Base-by-base conservation (phyloP, 345 rosid species). In the Salix purpurea region DNA sequence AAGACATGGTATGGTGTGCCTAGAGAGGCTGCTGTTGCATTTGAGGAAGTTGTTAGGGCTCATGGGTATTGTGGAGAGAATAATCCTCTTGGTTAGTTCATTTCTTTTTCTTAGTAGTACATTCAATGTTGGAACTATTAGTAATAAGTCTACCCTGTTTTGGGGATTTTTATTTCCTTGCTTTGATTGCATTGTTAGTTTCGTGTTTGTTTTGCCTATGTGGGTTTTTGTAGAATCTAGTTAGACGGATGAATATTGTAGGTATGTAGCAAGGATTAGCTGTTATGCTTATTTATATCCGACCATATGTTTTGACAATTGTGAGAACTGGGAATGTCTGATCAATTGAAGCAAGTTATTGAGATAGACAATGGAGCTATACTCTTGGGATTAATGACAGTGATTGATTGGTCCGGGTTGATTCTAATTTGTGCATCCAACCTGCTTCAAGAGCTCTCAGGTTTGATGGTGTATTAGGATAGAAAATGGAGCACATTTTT, bases 1-100 rank as follows among this genome's bases (percentile, higher is more conserved):
- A 96, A 96, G 87, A 96, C 99, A 60, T 96, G 99, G 99, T 96
- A 93, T 73, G 99, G 99, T 13, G 98, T 96, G 66, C 99, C 99
- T 0, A 88, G 84, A 84, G 98, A 93, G 62, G 98, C 98, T 5
- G 97, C 96, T 2, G 87, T 83, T 74, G 99, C 98, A 0, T 93
- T 96, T 58, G 99, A 96, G 89, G 99, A 96, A 79, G 99, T 96
- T 26, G 94, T 93, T 71, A 87, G 97, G 85, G 89, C 91, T 89
- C 91, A 93, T 76, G 99, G 99, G 26, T 96, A 93, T 78, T 95
- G 96, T 39, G 98, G 84, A 78, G 99, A 96, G 88, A 84, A 90
- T 71, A 95, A 95, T 88, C 99, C 99, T 71, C 97, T 95, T 69
- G 92, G 99, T 95, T 80, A 85, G 93, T 84, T 61, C 39, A 44